Evolutionary conservation across 768 basidiomycete species (phyloP), one percentile per base, ranked within the genome.

Genomic region (Glaciozyma antarctica): DNA sequence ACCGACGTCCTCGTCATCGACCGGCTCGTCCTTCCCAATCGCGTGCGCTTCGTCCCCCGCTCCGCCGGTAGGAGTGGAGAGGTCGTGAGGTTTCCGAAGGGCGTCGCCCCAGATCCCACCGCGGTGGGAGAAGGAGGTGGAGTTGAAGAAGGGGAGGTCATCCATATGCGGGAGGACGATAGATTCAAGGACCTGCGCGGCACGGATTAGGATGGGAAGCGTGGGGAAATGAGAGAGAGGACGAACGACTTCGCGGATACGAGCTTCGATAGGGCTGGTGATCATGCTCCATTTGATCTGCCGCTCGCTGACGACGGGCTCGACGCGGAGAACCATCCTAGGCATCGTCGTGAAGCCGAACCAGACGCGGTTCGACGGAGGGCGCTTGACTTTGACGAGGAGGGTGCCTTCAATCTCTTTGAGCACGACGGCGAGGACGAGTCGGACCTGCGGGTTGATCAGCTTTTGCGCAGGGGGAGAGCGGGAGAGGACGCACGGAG

Each of bases 111-210:
- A 98, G 69, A 99, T 88, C 10, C 93, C 94, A 53, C 93, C 94
- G 45, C 94, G 85, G 63, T 82, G 85, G 58, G 74, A 71, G 72
- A 82, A 86, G 3, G 74, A 72, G 5, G 73, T 56, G 44, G 87
- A 93, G 75, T 95, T 88, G 75, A 94, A 98, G 81, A 92, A 97
- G 17, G 92, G 81, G 65, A 98, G 88, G 73, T 99, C 95, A 76
- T 99, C 95, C 91, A 97, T 95, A 77, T 95, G 90, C 8, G 95
- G 95, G 75, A 93, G 78, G 24, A 99, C 95, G 24, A 98, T 83
- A 0, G 92, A 92, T 71, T 99, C 94, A 71, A 84, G 82, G 63
- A 98, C 88, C 93, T 98, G 72, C 22, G n/a, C 32, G 58, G 13
- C 16, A 12, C 30, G 13, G 26, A 28, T 30, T 5, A 51, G 38